phyloP scores from a whole-genome alignment of 257 asterid species.

The Solanum appendiculatum region DNA sequence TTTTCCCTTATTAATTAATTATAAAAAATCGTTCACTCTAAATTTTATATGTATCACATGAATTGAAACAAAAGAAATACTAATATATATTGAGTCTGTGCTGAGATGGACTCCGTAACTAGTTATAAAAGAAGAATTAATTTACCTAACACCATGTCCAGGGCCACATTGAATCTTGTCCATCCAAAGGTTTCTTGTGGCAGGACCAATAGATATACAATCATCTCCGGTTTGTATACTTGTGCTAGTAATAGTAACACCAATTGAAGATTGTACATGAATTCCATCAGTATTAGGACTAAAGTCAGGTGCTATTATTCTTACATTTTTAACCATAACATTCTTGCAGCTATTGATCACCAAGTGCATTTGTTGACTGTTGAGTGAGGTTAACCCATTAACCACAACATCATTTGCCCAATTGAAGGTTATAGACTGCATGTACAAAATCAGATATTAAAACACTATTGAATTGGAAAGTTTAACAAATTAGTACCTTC shows the following conservation, averaged over 20 bases:
- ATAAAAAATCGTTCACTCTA: too few relatives aligned
- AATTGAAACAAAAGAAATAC: background rate
- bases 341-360: slow-evolving; percentile 55
- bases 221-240: slow-evolving; percentile 51
- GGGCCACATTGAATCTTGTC: slow-evolving; percentile 55
- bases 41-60: too few relatives aligned
- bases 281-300: slow-evolving; percentile 69
- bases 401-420: slow-evolving; percentile 37
- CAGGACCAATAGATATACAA: slow-evolving; percentile 61
- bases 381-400: slow-evolving; percentile 35
- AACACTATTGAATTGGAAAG: background rate
- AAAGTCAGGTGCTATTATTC: slow-evolving; percentile 33
- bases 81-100: background rate
- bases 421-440: slow-evolving; percentile 55
- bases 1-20: background rate
- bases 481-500: background rate
- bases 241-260: slow-evolving; percentile 23
- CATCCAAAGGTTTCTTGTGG: slow-evolving; percentile 49
- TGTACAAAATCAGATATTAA: background rate
- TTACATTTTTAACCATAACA: slow-evolving; percentile 35
- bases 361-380: slow-evolving; percentile 49
- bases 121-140: too few relatives aligned
- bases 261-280: slow-evolving; percentile 43
- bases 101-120: fast-evolving
- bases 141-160: slow-evolving; percentile 71